A percentile compares a stretch with the other conserved stretches of the same genome.
phyloP scores from a whole-genome alignment of 2,329 filamentous ascomycete genomes.

The Colletotrichum sp. region DNA sequence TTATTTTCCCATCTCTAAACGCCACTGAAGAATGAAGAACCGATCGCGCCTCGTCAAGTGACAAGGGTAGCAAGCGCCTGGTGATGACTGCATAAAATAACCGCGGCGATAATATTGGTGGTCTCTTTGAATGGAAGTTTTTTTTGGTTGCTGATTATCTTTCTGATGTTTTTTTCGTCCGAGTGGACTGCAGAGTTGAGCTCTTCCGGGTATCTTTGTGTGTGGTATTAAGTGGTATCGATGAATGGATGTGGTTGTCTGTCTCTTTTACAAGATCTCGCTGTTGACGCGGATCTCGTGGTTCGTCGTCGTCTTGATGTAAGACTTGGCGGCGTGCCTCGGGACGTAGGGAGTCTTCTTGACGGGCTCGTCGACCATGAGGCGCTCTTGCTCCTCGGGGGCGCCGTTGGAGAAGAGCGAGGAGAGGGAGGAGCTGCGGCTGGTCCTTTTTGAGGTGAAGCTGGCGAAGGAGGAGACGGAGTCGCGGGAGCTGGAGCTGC shows the following conservation, averaged over 20 bases:
- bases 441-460: not conserved
- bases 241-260: not conserved
- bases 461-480: not conserved
- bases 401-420: not conserved
- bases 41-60: not conserved
- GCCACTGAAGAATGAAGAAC: not conserved
- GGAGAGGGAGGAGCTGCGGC: constrained; percentile 2
- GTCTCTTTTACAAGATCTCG: constrained; percentile 28
- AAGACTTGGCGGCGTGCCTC: constrained; percentile 45
- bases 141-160: not conserved
- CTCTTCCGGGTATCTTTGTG: not conserved
- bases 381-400: constrained; percentile 3
- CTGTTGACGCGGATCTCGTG: constrained; percentile 41
- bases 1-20: not conserved
- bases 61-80: not conserved
- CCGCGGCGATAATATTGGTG: not conserved
- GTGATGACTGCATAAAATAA: not conserved
- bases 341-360: constrained; percentile 29
- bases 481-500: constrained; percentile 1
- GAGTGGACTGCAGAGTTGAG: not conserved
- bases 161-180: not conserved
- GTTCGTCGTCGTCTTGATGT: constrained; percentile 47
- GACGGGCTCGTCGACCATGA: constrained; percentile 6
- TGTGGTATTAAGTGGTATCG: not conserved
- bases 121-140: not conserved